Base-by-base conservation (phyloP, 305 asterid species). In the Fraxinus dipetala region DNA sequence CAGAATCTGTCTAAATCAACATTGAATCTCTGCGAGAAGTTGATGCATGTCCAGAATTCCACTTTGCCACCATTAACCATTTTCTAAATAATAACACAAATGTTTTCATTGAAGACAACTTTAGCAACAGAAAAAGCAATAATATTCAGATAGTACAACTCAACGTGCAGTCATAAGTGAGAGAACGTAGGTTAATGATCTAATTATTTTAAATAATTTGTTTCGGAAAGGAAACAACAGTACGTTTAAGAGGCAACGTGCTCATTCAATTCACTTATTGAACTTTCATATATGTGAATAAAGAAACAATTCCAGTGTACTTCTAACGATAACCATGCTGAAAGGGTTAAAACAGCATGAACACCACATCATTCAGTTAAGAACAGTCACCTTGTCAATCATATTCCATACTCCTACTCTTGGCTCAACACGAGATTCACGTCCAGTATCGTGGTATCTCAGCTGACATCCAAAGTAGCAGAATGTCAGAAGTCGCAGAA, bases 391-490 rank as follows among this genome's bases (percentile, higher is more conserved):
- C 97, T 87, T 90, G n/a, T 91, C 84, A 0, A 91, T 94, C 98
- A 95, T 92, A 48, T 92, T 94, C 99, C 99, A 95, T 5, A 87
- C 92, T 2, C 99, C 99, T 9, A 91, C 93, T 56, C 36, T 40
- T 9, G 98, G 99, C 13, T 81, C 70, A 28, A 92, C 89, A 0
- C 13, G 54, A 6, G 80, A 9, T 38, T 91, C 84, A 32, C 70
- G 35, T 30, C 99, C 97, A 43, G 93, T 14, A 0, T 43, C 91
- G 30, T 90, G 92, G 83, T 94, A 95, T 79, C 75, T 89, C 14
- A 93, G 85, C 99, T 95, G 90, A 72, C 61, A 78, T 48, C 24
- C 28, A 61, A 70, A 78, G 78, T 28, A 72, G 35, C 8, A 30
- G n/a, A 77, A 77, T 13, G 78, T 72, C 16, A 70, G 3, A 35